These are phyloP conservation scores for Cyberlindnera nakhonratchasimensis DNA, from an alignment of 805 yeast species.

Conservation along the genomic window DNA sequence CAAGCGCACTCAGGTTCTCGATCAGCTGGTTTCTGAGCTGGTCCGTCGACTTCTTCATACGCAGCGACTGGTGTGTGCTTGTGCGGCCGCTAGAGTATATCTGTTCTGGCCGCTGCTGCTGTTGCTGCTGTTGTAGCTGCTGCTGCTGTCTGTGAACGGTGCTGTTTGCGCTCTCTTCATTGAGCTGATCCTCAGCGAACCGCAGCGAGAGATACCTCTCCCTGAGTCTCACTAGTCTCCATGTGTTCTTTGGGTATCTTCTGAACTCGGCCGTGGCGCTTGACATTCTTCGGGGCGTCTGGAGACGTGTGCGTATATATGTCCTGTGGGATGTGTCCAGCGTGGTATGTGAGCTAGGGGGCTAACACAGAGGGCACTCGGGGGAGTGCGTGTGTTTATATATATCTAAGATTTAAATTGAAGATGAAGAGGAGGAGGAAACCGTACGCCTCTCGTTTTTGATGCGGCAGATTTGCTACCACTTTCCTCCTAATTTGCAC, in stretches of 20 bases:
- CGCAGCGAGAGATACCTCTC: slow-evolving; percentile 20
- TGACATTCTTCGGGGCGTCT: too few relatives aligned
- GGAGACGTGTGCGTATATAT: too few relatives aligned
- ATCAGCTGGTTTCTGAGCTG: slow-evolving; percentile 14
- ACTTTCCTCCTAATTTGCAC: neutral
- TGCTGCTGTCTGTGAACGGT: neutral
- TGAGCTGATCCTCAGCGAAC: slow-evolving; percentile 11
- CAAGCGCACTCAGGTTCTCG: slow-evolving; percentile 8
- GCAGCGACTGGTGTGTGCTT: slow-evolving; percentile 6
- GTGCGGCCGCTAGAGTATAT: too few relatives aligned
- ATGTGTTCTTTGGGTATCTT: slow-evolving; percentile 25
- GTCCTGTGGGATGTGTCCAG: too few relatives aligned
- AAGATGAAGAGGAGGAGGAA: neutral
- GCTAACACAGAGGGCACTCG: too few relatives aligned
- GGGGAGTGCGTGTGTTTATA: slow-evolving; percentile 1
- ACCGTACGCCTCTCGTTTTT: slow-evolving; percentile 8
- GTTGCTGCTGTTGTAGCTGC: neutral
- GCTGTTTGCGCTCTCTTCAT: neutral
- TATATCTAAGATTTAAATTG: neutral
- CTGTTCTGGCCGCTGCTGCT: too few relatives aligned
- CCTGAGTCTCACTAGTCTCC: slow-evolving; percentile 23
- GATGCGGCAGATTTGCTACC: neutral
- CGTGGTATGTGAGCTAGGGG: too few relatives aligned
- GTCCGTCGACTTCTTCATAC: slow-evolving; percentile 13
- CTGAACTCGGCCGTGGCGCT: slow-evolving; percentile 13